These are phyloP conservation scores for Lactarius vividus DNA, from an alignment of 768 basidiomycete genomes.

Conservation along the genomic window DNA sequence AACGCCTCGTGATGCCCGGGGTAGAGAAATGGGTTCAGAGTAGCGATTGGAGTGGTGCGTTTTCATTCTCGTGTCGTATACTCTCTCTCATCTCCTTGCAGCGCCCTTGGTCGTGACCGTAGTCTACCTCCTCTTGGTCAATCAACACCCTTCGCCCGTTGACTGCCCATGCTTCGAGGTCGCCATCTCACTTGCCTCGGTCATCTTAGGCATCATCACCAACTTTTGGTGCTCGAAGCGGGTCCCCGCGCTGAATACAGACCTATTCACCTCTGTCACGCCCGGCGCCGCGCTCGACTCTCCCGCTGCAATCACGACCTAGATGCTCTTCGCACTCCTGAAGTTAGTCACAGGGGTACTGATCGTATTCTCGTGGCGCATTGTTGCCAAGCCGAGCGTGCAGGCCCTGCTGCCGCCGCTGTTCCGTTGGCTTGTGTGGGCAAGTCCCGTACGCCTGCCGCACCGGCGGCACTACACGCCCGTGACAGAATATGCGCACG, in stretches of 20 bases:
- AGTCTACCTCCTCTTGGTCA: constrained; percentile 67
- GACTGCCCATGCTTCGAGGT: constrained; percentile 99
- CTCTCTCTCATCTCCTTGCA: constrained; percentile 21
- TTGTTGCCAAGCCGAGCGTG: constrained; percentile 75
- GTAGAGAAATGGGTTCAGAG: constrained; percentile 45
- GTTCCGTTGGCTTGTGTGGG: constrained; percentile 69
- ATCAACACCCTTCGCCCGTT: constrained; percentile 89
- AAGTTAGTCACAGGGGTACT: constrained; percentile 61
- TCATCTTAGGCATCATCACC: constrained; percentile 69
- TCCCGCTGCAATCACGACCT: constrained; percentile 36
- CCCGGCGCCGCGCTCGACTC: constrained; percentile 40
- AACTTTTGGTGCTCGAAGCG: constrained; percentile 61
- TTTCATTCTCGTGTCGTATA: constrained; percentile 4
- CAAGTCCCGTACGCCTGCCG: too few relatives aligned
- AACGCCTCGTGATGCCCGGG: constrained; percentile 35
- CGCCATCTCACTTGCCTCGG: constrained; percentile 89
- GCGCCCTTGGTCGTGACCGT: constrained; percentile 61
- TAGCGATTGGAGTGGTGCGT: constrained; percentile 39
- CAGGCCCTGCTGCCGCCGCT: constrained; percentile 77
- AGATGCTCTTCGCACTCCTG: constrained; percentile 38
- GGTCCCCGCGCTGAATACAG: constrained; percentile 36
- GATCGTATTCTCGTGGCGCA: constrained; percentile 82
- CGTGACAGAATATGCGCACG: constrained; percentile 79
- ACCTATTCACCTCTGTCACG: constrained; percentile 42
- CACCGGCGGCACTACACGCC: constrained; percentile 30